Percentiles rank a stretch among this genome's conserved stretches.
Evolutionary conservation across 148 eudicot genomes (phyloP).

Genomic region (Dianthus caryophyllus): DNA sequence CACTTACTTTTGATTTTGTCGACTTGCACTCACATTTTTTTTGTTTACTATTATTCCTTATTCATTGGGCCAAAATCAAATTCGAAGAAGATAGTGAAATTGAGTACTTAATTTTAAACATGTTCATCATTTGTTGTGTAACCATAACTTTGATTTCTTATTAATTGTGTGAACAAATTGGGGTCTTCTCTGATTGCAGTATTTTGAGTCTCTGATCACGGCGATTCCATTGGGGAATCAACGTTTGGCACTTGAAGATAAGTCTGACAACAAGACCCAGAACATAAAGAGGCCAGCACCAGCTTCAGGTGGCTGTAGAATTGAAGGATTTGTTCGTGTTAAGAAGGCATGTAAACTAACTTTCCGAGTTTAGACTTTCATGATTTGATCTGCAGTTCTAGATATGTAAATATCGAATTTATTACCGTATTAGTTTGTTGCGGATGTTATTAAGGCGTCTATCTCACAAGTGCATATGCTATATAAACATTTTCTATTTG

Average conservation of each 20-base stretch:
- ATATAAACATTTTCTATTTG: no score
- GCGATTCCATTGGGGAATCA: constrained; percentile 53
- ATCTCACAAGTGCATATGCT: no score
- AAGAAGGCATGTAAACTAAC: constrained; percentile 57
- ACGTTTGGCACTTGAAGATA: constrained; percentile 41
- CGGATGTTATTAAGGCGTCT: no score
- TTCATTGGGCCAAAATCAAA: no score
- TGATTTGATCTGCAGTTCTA: not conserved
- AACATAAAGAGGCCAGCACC: constrained; percentile 71
- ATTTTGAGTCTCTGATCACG: constrained; percentile 65
- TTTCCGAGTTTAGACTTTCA: not conserved
- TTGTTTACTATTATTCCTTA: no score
- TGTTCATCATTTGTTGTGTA: not conserved
- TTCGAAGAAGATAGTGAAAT: no score
- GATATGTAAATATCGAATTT: no score
- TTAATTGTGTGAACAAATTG: constrained; percentile 16
- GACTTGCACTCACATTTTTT: no score
- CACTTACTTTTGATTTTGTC: no score
- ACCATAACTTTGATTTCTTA: not conserved
- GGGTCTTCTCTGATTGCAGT: constrained; percentile 38
- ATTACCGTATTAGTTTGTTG: no score
- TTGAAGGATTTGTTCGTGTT: constrained; percentile 96
- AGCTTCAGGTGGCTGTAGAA: constrained; percentile 78
- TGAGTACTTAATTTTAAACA: not conserved
- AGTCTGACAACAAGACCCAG: constrained; percentile 32